These are phyloP conservation scores for Calamus simplicifolius DNA, from an alignment of 176 grass and related monocot genomes.

Conservation along the genomic window DNA sequence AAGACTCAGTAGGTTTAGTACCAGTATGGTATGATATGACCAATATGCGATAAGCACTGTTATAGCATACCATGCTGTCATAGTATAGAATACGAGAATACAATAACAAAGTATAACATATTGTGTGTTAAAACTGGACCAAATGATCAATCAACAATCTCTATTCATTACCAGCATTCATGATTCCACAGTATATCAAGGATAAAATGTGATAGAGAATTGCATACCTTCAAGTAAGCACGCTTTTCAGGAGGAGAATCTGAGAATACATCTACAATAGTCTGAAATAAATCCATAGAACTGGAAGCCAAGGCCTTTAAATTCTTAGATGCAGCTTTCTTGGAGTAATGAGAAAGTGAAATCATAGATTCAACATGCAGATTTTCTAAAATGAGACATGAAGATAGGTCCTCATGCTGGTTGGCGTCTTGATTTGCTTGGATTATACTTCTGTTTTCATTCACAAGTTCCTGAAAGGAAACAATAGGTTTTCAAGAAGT, in stretches of 20 bases:
- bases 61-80: no score
- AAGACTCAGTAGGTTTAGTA: no score
- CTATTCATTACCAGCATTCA: no score
- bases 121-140: no score
- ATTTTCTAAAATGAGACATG: conserved; percentile 28
- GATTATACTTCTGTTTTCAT: conserved; percentile 51
- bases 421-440: conserved; percentile 37
- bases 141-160: no score
- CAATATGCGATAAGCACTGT: no score
- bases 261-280: conserved; percentile 52
- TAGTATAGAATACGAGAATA: no score
- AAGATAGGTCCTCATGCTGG: conserved; percentile 26
- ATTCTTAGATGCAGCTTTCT: conserved; percentile 54
- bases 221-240: conserved; percentile 57
- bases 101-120: no score
- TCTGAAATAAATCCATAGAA: conserved; percentile 61
- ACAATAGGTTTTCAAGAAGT: conserved; percentile 33
- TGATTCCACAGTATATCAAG: background rate
- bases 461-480: conserved; percentile 54
- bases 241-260: conserved; percentile 65
- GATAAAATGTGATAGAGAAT: conserved; percentile 6
- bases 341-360: conserved; percentile 33
- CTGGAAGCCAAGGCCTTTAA: conserved; percentile 56
- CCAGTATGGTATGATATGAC: no score
- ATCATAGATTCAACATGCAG: conserved; percentile 26